Evolutionary conservation across 495 filamentous ascomycete genomes (phyloP).

Genomic region (Aspergillus coremiiformis): DNA sequence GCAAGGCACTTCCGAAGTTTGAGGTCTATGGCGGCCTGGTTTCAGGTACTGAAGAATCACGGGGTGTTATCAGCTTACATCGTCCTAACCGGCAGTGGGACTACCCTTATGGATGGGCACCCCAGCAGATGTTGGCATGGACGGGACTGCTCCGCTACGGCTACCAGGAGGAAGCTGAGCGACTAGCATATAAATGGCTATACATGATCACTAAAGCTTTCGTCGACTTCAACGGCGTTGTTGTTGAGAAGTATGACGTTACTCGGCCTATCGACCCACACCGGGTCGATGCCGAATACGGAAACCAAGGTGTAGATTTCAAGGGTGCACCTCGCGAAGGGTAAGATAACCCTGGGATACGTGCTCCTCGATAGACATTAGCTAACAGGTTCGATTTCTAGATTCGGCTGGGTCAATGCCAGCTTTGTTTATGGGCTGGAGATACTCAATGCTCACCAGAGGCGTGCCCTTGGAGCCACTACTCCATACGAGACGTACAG

Average conservation of each 20-base stretch:
- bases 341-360: slow-evolving; percentile 47
- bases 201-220: slow-evolving; percentile 97
- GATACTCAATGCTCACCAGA: slow-evolving; percentile 75
- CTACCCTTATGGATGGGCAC: slow-evolving; percentile 96
- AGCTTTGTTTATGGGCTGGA: slow-evolving; percentile 87
- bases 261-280: slow-evolving; percentile 83
- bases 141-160: slow-evolving; percentile 83
- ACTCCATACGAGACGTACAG: slow-evolving; percentile 70
- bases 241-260: slow-evolving; percentile 98
- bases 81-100: slow-evolving; percentile 96
- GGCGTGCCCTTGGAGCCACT: slow-evolving; percentile 73
- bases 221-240: slow-evolving; percentile 93
- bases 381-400: slow-evolving; percentile 27
- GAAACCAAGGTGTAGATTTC: slow-evolving; percentile 91
- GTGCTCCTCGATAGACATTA: not conserved
- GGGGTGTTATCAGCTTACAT: slow-evolving; percentile 69
- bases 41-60: slow-evolving; percentile 77
- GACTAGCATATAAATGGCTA: slow-evolving; percentile 88
- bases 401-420: slow-evolving; percentile 98
- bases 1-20: slow-evolving; percentile 70
- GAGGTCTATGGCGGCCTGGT: slow-evolving; percentile 85
- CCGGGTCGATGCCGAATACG: slow-evolving; percentile 91
- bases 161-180: slow-evolving; percentile 79
- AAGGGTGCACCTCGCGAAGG: slow-evolving; percentile 92
- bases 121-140: slow-evolving; percentile 98